These are phyloP conservation scores for Fusarium tuaranense DNA, from an alignment of 2,329 filamentous ascomycete genomes.

Conservation along the genomic window DNA sequence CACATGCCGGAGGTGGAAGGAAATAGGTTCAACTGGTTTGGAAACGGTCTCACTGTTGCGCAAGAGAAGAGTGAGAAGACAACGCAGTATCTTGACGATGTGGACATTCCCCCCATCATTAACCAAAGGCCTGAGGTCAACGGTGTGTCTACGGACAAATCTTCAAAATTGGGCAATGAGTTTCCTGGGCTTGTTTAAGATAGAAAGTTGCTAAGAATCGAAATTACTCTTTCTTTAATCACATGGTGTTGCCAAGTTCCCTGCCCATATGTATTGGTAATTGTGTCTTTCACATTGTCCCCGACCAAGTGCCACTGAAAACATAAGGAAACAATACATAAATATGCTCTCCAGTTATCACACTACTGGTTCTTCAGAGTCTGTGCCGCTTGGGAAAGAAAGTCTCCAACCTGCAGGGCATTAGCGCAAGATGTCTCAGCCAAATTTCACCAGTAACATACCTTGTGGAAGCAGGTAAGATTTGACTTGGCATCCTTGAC, in stretches of 20 bases:
- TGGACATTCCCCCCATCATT: not conserved
- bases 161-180: not conserved
- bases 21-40: not conserved
- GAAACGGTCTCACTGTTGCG: not conserved
- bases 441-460: not conserved
- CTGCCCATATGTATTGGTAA: not conserved
- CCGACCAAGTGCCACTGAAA: no score
- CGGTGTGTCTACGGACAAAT: not conserved
- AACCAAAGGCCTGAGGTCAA: not conserved
- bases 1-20: not conserved
- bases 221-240: not conserved
- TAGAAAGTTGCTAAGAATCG: rapidly evolving
- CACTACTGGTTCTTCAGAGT: not conserved
- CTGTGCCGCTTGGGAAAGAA: not conserved
- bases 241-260: not conserved
- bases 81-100: not conserved
- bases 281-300: not conserved
- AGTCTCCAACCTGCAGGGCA: not conserved
- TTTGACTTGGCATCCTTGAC: conserved; percentile 2
- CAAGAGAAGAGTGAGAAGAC: not conserved
- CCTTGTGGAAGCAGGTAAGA: not conserved
- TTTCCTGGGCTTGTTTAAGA: not conserved
- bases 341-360: not conserved
- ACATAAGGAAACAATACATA: no score
- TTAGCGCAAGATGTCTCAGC: not conserved